Conservation (phyloP, 2,329 filamentous ascomycete species). For the Fusarium sp. region DNA sequence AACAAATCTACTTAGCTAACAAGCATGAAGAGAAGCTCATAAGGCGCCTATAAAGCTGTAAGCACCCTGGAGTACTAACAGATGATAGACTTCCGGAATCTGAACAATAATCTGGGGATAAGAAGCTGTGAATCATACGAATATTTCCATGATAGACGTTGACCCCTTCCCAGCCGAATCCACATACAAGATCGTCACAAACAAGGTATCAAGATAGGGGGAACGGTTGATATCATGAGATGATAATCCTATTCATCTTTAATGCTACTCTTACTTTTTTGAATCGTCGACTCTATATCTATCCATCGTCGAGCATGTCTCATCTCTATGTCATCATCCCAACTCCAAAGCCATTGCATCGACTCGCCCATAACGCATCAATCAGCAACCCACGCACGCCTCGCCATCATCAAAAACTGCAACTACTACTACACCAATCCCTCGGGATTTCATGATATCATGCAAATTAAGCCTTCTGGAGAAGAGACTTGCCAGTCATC, state of each 20-base stretch:
- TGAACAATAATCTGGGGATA: not conserved
- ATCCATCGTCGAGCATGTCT: constrained; percentile 29
- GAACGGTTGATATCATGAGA: not conserved
- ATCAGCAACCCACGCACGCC: constrained; percentile 29
- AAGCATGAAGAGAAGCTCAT: not conserved
- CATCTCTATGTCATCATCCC: constrained; percentile 26
- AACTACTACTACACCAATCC: constrained; percentile 25
- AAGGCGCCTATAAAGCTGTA: not conserved
- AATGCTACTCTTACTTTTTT: constrained; percentile 29
- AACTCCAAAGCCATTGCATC: constrained; percentile 40
- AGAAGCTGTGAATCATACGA: not conserved
- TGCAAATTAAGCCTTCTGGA: constrained; percentile 74
- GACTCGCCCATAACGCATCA: constrained; percentile 28
- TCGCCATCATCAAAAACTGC: constrained; percentile 27
- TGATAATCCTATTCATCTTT: constrained; percentile 15
- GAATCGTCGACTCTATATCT: constrained; percentile 30
- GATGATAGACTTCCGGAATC: not conserved
- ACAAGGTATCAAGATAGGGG: not conserved
- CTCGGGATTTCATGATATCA: constrained; percentile 6
- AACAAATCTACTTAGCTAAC: not conserved
- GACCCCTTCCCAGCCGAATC: not conserved
- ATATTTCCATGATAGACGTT: too few relatives aligned
- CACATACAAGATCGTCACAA: not conserved
- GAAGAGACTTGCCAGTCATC: constrained; percentile 89
- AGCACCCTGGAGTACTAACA: not conserved